These are phyloP conservation scores for Trypanosomatidae sp. DNA, from an alignment of 208 protist genomes.

Conservation along the genomic window DNA sequence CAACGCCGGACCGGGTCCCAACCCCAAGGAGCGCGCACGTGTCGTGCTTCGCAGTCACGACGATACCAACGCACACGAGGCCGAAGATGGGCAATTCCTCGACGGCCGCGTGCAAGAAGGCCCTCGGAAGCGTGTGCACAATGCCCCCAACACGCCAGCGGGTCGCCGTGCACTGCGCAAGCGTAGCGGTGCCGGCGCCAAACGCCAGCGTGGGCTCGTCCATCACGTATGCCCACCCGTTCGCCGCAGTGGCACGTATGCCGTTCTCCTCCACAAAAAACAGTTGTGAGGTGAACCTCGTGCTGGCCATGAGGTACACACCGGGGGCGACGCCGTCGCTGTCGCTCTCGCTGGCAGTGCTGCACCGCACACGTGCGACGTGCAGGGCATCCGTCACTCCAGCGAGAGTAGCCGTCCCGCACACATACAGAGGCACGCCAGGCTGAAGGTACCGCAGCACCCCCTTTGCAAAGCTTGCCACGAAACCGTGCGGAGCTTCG, in stretches of 20 bases:
- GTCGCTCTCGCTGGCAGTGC: neutral
- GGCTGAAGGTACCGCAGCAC: slow-evolving; percentile 32
- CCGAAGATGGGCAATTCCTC: slow-evolving; percentile 24
- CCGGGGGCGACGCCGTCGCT: slow-evolving; percentile 1
- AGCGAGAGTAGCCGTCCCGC: slow-evolving; percentile 11
- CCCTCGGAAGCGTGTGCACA: slow-evolving; percentile 7
- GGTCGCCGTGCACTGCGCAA: slow-evolving; percentile 31
- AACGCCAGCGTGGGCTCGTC: slow-evolving; percentile 26
- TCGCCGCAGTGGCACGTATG: slow-evolving; percentile 7
- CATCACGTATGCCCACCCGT: slow-evolving; percentile 15
- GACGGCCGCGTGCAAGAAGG: slow-evolving; percentile 21
- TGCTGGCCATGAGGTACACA: slow-evolving; percentile 29
- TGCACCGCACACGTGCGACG: neutral
- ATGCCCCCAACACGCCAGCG: slow-evolving; percentile 8
- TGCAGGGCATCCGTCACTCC: slow-evolving; percentile 3
- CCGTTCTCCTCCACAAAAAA: slow-evolving; percentile 12
- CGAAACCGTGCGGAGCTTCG: slow-evolving; percentile 38
- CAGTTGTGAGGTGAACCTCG: slow-evolving; percentile 19
- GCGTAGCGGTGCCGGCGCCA: slow-evolving; percentile 5
- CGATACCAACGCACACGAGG: slow-evolving; percentile 18
- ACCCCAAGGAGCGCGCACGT: slow-evolving; percentile 4
- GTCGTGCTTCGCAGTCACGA: slow-evolving; percentile 1
- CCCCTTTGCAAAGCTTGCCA: slow-evolving; percentile 36
- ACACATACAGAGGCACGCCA: slow-evolving; percentile 23
- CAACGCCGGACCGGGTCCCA: neutral